Evolutionary conservation across 208 protist species (phyloP).

Genomic region (Crithidia expoeki): DNA sequence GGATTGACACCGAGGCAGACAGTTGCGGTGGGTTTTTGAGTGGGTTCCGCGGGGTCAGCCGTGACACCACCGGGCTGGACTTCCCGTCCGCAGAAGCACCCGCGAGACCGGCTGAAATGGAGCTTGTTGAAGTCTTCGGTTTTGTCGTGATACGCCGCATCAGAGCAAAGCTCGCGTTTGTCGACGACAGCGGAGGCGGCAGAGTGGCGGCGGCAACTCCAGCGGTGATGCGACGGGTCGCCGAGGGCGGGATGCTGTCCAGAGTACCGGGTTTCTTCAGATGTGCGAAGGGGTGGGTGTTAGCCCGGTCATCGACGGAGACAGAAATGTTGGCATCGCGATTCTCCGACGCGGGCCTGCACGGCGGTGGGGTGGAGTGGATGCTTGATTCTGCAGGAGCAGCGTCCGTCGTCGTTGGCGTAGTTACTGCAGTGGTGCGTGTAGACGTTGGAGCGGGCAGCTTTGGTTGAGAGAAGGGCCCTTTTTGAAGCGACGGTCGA

Average conservation of each 20-base stretch:
- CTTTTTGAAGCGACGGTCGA: too few species aligned
- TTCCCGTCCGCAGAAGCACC: background rate
- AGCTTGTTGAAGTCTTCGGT: background rate
- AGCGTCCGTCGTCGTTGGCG: background rate
- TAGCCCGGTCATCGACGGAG: background rate
- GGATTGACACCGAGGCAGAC: background rate
- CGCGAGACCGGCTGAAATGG: background rate
- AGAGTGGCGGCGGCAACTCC: background rate
- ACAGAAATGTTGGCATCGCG: background rate
- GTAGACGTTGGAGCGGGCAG: background rate
- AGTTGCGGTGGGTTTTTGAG: background rate
- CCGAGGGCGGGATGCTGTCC: background rate
- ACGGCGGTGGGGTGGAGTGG: constrained; percentile 1
- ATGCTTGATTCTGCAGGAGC: background rate
- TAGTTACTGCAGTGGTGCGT: background rate
- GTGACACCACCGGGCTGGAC: background rate
- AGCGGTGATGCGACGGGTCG: background rate
- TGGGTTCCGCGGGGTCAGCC: background rate
- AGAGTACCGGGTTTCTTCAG: background rate
- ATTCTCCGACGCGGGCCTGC: background rate
- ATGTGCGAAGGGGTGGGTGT: background rate
- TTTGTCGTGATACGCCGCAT: constrained; percentile 8
- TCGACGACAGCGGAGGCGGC: constrained; percentile 2
- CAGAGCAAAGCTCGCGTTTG: constrained; percentile 1
- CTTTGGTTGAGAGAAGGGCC: background rate